phyloP scores from a whole-genome alignment of 2,329 filamentous ascomycete genomes.

The Chaetomiaceae sp. region DNA sequence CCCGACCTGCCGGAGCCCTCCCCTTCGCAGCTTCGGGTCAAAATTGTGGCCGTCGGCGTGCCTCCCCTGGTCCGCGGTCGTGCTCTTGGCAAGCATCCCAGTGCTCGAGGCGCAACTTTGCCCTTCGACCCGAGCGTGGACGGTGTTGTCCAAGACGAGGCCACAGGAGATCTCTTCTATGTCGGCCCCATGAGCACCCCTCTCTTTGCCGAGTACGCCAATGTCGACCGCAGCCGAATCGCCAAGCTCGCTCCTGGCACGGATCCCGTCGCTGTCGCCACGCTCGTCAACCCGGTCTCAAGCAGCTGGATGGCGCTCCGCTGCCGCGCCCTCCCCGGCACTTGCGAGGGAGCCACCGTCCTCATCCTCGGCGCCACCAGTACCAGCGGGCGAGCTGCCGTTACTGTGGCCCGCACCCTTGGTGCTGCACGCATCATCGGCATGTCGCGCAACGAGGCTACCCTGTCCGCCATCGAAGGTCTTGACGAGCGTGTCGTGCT shows the following conservation, averaged over 20 bases:
- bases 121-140: conserved; percentile 13
- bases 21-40: conserved; percentile 9
- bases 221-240: conserved; percentile 8
- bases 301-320: conserved; percentile 17
- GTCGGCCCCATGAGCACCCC: neutral
- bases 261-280: conserved; percentile 9
- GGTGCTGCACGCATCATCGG: conserved; percentile 12
- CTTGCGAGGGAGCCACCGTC: conserved; percentile 8
- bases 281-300: conserved; percentile 12
- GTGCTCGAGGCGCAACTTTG: conserved; percentile 1
- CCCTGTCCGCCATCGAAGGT: conserved; percentile 1
- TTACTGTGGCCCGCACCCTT: conserved; percentile 8
- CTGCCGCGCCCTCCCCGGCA: conserved; percentile 6
- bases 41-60: conserved; percentile 12
- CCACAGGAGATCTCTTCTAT: conserved; percentile 11
- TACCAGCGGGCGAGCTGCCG: conserved; percentile 11
- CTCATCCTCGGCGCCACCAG: conserved; percentile 12
- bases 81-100: conserved; percentile 10
- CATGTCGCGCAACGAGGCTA: conserved; percentile 11
- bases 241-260: conserved; percentile 4
- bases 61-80: conserved; percentile 10
- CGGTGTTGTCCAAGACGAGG: conserved; percentile 11
- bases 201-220: conserved; percentile 12
- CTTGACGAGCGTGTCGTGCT: conserved; percentile 11
- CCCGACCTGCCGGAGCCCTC: conserved; percentile 13